phyloP scores from a whole-genome alignment of 2,329 filamentous ascomycete species.

The Colletotrichum higginsianum region DNA sequence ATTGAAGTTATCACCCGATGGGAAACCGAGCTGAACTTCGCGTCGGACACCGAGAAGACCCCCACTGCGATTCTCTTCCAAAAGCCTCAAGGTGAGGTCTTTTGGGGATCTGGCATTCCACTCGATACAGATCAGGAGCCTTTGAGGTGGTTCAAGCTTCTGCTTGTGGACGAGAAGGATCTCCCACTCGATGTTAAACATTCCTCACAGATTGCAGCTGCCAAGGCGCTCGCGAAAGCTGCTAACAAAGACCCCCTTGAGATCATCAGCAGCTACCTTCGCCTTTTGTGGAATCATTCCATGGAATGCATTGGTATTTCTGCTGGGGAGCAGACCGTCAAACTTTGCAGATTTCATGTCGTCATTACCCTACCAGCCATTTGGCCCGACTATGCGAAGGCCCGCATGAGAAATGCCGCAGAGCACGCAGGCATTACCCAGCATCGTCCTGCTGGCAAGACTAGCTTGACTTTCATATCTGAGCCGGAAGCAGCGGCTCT shows the following conservation, averaged over 20 bases:
- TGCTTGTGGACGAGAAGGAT: conserved; percentile 53
- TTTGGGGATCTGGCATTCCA: conserved; percentile 54
- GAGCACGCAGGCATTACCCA: conserved; percentile 54
- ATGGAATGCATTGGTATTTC: conserved; percentile 47
- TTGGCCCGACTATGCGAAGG: conserved; percentile 58
- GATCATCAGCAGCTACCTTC: conserved; percentile 52
- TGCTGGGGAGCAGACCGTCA: conserved; percentile 45
- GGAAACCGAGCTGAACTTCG: conserved; percentile 44
- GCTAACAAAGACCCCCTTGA: conserved; percentile 47
- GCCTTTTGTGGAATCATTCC: conserved; percentile 52
- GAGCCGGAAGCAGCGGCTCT: conserved; percentile 64
- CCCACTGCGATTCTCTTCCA: conserved; percentile 49
- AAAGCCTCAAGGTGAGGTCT: accelerated
- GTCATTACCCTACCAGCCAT: conserved; percentile 62
- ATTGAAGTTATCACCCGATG: conserved; percentile 53
- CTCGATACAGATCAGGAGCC: conserved; percentile 37
- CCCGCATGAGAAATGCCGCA: conserved; percentile 55
- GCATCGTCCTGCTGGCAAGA: conserved; percentile 46
- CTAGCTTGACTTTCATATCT: conserved; percentile 53
- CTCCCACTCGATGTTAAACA: conserved; percentile 44
- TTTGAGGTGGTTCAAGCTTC: conserved; percentile 59
- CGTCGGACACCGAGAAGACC: conserved; percentile 51
- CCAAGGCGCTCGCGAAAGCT: neutral
- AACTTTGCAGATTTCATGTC: conserved; percentile 51
- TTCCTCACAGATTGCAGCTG: conserved; percentile 45